Evolutionary conservation across 1,284 basidiomycete species (phyloP).

Genomic region (Leccinum angustisporum): DNA sequence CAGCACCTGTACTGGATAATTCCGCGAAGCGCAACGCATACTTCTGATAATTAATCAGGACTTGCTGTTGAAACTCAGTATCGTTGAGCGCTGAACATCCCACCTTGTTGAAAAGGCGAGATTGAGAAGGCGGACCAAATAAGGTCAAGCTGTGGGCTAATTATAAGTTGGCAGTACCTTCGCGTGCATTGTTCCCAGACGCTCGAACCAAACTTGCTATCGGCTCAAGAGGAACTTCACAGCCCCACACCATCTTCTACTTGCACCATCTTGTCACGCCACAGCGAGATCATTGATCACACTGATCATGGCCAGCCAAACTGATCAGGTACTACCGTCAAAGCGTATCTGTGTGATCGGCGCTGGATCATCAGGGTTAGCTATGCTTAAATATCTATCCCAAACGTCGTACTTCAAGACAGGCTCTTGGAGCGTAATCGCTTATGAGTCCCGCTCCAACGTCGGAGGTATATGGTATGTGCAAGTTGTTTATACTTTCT

Average conservation of each 20-base stretch:
- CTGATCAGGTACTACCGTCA: conserved; percentile 5
- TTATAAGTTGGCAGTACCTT: too few relatives aligned
- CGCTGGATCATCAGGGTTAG: conserved; percentile 66
- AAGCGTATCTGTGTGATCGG: conserved; percentile 67
- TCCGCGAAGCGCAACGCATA: too few relatives aligned
- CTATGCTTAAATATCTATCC: conserved; percentile 59
- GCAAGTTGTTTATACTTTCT: conserved; percentile 10
- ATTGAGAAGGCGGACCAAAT: neutral
- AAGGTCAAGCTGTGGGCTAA: too few relatives aligned
- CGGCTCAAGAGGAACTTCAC: neutral
- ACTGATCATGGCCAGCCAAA: conserved; percentile 11
- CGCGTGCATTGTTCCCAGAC: too few relatives aligned
- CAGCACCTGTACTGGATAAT: too few relatives aligned
- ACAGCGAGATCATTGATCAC: neutral
- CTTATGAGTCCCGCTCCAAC: conserved; percentile 61
- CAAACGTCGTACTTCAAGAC: conserved; percentile 55
- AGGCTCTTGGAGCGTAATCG: conserved; percentile 56
- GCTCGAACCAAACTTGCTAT: neutral
- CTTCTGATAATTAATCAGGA: too few relatives aligned
- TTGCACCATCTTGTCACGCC: too few relatives aligned
- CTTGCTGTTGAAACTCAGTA: too few relatives aligned
- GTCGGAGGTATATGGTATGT: conserved; percentile 76
- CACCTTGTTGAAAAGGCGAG: neutral
- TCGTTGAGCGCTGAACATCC: neutral
- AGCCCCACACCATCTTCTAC: neutral